phyloP scores from a whole-genome alignment of 768 basidiomycete genomes.

The Mycena rosella region DNA sequence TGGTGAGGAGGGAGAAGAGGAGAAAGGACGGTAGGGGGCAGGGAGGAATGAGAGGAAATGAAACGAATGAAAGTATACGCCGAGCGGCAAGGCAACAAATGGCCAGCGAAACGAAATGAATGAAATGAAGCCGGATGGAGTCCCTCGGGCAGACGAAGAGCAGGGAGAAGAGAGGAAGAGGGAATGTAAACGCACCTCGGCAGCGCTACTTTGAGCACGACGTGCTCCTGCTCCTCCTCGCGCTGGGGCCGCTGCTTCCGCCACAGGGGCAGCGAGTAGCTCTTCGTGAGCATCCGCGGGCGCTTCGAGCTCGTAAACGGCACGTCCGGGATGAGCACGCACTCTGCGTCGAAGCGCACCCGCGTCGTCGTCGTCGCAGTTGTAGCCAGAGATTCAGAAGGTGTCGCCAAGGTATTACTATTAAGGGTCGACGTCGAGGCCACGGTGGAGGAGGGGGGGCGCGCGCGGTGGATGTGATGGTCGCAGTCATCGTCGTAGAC shows the following conservation, averaged over 20 bases:
- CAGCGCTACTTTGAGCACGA: constrained; percentile 69
- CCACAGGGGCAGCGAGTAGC: constrained; percentile 79
- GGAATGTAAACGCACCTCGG: constrained; percentile 69
- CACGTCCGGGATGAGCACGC: constrained; percentile 77
- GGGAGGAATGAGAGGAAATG: too few species aligned
- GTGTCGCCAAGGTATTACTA: neutral
- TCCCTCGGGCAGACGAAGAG: constrained; percentile 5
- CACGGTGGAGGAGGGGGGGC: neutral
- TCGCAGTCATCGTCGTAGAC: too few species aligned
- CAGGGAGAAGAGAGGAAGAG: constrained; percentile 5
- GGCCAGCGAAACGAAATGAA: neutral
- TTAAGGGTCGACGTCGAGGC: neutral
- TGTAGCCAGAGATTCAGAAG: neutral
- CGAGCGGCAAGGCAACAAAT: too few species aligned
- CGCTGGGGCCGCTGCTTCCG: constrained; percentile 37
- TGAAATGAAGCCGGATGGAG: neutral
- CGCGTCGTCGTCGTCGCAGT: constrained; percentile 5
- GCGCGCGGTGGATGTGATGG: too few species aligned
- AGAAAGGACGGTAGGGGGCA: too few species aligned
- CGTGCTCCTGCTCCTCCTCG: constrained; percentile 24
- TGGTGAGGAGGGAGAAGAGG: too few species aligned
- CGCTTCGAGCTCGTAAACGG: constrained; percentile 55
- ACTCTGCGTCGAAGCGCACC: constrained; percentile 81
- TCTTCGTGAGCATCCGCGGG: constrained; percentile 70
- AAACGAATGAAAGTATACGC: too few species aligned